phyloP scores from a whole-genome alignment of 73 alveolate genomes.

The Loxodes magnus region DNA sequence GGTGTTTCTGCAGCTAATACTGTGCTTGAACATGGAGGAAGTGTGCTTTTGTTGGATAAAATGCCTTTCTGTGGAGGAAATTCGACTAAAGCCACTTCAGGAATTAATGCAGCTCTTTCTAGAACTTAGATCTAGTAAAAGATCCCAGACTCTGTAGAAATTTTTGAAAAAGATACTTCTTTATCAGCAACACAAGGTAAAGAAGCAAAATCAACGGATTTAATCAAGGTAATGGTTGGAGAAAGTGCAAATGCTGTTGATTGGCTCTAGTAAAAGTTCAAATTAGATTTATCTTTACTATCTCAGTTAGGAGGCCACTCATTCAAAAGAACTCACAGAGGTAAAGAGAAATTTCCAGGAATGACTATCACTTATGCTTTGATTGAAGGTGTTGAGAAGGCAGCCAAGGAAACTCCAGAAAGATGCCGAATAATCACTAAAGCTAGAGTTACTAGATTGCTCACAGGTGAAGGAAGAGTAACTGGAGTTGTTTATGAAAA shows the following conservation, averaged over 20 bases:
- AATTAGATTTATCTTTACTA: conserved; percentile 19
- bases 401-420: conserved; percentile 18
- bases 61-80: too few species aligned
- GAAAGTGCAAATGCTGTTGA: conserved; percentile 11
- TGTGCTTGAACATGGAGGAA: conserved; percentile 20
- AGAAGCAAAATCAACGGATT: conserved; percentile 26
- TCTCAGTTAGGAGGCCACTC: conserved; percentile 32
- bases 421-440: conserved; percentile 20
- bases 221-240: too few species aligned
- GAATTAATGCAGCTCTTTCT: conserved; percentile 20
- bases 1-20: conserved; percentile 26
- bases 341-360: conserved; percentile 23
- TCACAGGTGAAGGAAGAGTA: conserved; percentile 15
- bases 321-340: conserved; percentile 19
- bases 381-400: conserved; percentile 22
- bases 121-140: conserved; percentile 5
- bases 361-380: too few species aligned
- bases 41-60: conserved; percentile 24
- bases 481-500: conserved; percentile 13
- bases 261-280: conserved; percentile 20
- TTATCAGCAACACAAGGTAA: background rate
- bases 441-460: conserved; percentile 18
- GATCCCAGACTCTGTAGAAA: conserved; percentile 7
- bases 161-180: background rate
- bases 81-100: conserved; percentile 25